Evolutionary conservation across 129 eudicot genomes (phyloP).

Genomic region (Oenanthe sinensis): DNA sequence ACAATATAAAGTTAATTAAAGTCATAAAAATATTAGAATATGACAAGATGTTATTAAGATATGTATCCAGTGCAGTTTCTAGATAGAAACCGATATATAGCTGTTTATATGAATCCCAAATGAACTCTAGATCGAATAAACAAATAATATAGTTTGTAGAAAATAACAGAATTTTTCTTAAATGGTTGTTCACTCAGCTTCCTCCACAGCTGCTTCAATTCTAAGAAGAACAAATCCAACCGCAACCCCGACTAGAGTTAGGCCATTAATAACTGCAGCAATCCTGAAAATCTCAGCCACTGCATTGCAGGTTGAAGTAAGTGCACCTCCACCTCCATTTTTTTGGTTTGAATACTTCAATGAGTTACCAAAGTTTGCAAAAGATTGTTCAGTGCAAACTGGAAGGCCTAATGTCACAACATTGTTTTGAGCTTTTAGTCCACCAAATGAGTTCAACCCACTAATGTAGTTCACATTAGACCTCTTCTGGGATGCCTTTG

Average conservation of each 20-base stretch:
- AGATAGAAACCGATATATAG: slow-evolving; percentile 1
- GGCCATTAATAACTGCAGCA: slow-evolving; percentile 77
- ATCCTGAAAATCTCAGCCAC: slow-evolving; percentile 77
- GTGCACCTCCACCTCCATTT: slow-evolving; percentile 53
- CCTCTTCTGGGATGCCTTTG: slow-evolving; percentile 23
- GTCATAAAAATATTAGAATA: not conserved
- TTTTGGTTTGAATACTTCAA: slow-evolving; percentile 28
- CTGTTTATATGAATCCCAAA: slow-evolving; percentile 1
- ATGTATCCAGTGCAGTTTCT: not conserved
- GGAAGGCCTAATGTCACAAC: slow-evolving; percentile 48
- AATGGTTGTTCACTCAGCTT: slow-evolving; percentile 42
- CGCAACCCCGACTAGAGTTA: slow-evolving; percentile 83
- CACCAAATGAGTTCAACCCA: slow-evolving; percentile 66
- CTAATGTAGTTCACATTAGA: slow-evolving; percentile 51
- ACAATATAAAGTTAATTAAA: not conserved
- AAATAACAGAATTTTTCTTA: not conserved
- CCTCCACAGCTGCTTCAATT: slow-evolving; percentile 78
- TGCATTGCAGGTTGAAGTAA: slow-evolving; percentile 56
- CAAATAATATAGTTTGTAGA: slow-evolving; percentile 15
- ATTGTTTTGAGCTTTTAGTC: slow-evolving; percentile 73
- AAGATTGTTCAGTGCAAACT: slow-evolving; percentile 52
- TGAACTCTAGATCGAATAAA: slow-evolving; percentile 37
- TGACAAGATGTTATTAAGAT: not conserved
- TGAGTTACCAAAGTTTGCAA: slow-evolving; percentile 56
- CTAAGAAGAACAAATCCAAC: slow-evolving; percentile 85